Evolutionary conservation across 805 yeast genomes (phyloP).

Genomic region (Saccharomycopsis malanga): DNA sequence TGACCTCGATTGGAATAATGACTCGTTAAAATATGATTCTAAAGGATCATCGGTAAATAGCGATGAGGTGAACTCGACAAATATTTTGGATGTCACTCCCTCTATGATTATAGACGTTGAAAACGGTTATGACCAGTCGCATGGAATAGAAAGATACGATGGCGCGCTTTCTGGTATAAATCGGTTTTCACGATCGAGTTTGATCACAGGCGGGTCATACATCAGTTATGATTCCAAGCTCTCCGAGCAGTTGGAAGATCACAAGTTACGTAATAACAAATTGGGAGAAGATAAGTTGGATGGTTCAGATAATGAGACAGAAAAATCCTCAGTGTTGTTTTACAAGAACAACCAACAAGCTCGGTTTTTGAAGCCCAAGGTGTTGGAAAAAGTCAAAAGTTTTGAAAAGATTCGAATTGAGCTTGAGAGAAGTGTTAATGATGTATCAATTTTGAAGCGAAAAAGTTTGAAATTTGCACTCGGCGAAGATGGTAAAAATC

Average conservation of each 20-base stretch:
- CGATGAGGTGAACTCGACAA: slow-evolving; percentile 29
- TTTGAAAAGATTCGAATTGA: slow-evolving; percentile 14
- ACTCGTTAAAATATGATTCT: slow-evolving; percentile 23
- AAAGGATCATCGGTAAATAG: slow-evolving; percentile 28
- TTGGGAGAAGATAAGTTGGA: neutral
- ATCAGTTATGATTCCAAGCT: slow-evolving; percentile 14
- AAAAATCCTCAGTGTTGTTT: neutral
- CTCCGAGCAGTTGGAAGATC: neutral
- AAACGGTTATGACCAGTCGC: neutral
- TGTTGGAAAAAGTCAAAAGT: slow-evolving; percentile 11
- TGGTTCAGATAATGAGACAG: neutral
- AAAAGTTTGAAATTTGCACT: neutral
- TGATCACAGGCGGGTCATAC: slow-evolving; percentile 11
- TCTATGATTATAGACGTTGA: slow-evolving; percentile 6
- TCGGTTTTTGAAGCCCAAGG: slow-evolving; percentile 3
- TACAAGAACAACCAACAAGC: neutral
- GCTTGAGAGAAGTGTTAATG: neutral
- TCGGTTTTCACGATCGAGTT: slow-evolving; percentile 6
- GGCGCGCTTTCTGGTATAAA: slow-evolving; percentile 3
- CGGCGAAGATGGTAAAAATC: too few relatives aligned
- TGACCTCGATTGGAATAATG: slow-evolving; percentile 11
- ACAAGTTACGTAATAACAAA: neutral
- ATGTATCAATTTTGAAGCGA: neutral
- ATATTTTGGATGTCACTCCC: slow-evolving; percentile 11
- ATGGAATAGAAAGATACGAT: neutral